Evolutionary conservation across 805 yeast genomes (phyloP).

Genomic region (Yarrowia yakushimensis): DNA sequence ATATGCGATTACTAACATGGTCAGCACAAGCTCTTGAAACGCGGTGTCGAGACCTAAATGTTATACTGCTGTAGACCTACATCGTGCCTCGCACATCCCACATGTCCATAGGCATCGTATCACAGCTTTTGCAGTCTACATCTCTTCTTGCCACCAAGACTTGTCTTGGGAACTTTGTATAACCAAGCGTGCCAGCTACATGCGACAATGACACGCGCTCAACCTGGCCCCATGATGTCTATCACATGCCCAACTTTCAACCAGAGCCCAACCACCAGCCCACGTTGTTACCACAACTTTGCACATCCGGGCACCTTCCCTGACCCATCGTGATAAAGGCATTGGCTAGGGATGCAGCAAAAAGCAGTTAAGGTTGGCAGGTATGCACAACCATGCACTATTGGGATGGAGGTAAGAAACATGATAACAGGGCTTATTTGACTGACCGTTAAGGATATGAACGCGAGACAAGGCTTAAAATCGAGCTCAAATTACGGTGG

Average conservation of each 20-base stretch:
- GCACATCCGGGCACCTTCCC: background rate
- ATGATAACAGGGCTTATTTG: slow-evolving; percentile 14
- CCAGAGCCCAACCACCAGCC: background rate
- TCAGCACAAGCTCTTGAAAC: background rate
- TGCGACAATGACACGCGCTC: background rate
- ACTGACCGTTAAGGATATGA: background rate
- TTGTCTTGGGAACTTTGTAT: background rate
- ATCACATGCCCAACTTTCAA: background rate
- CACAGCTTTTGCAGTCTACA: too few relatives aligned
- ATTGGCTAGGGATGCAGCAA: slow-evolving; percentile 15
- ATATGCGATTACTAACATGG: background rate
- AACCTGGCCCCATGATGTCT: background rate
- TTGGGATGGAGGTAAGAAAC: slow-evolving; percentile 19
- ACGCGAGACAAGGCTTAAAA: background rate
- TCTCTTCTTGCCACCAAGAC: background rate
- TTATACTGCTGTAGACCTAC: background rate
- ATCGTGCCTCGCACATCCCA: background rate
- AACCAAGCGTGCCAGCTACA: slow-evolving; percentile 2
- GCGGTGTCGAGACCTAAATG: background rate
- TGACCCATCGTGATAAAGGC: slow-evolving; percentile 11
- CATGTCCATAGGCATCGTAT: too few relatives aligned
- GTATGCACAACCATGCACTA: slow-evolving; percentile 10
- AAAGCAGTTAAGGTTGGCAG: background rate
- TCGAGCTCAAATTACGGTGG: background rate
- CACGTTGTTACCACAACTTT: slow-evolving; percentile 13